Conservation (phyloP, 805 yeast species). For the Candida ponderosae region DNA sequence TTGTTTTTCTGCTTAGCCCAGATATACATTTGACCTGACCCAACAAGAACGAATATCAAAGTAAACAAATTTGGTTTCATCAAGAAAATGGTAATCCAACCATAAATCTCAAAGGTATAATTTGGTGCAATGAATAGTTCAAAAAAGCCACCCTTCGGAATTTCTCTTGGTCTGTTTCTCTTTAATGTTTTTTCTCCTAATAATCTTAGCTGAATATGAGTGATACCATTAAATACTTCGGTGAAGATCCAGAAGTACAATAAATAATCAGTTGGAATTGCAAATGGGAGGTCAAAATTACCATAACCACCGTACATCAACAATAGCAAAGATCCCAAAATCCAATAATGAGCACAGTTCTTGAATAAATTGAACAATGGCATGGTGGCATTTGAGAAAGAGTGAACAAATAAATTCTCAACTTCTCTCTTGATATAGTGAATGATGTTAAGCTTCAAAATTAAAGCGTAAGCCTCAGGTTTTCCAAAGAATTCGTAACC, state of each 20-base stretch:
- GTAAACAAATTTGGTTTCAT: constrained; percentile 75
- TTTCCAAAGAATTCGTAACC: constrained; percentile 37
- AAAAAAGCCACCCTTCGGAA: constrained; percentile 77
- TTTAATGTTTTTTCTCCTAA: constrained; percentile 29
- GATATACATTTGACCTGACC: constrained; percentile 74
- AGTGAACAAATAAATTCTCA: constrained; percentile 80
- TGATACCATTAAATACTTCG: constrained; percentile 64
- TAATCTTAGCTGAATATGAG: constrained; percentile 62
- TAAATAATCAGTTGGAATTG: constrained; percentile 37
- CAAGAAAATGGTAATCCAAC: constrained; percentile 67
- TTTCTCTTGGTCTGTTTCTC: constrained; percentile 27
- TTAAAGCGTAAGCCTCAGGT: constrained; percentile 19
- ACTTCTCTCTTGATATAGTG: constrained; percentile 86
- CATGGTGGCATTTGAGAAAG: constrained; percentile 87
- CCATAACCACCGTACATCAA: constrained; percentile 47
- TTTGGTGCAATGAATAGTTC: constrained; percentile 83
- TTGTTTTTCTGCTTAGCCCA: constrained; percentile 90
- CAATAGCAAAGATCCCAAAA: constrained; percentile 64
- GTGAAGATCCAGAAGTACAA: constrained; percentile 28
- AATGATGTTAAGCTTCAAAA: constrained; percentile 42
- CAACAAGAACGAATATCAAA: constrained; percentile 60
- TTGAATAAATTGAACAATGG: constrained; percentile 82
- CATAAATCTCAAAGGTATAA: constrained; percentile 77
- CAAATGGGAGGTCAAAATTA: constrained; percentile 48
- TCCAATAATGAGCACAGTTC: constrained; percentile 89